Evolutionary conservation across 768 basidiomycete species (phyloP), one percentile per base, ranked within the genome.

Genomic region (Xerocomellus chrysenteron): DNA sequence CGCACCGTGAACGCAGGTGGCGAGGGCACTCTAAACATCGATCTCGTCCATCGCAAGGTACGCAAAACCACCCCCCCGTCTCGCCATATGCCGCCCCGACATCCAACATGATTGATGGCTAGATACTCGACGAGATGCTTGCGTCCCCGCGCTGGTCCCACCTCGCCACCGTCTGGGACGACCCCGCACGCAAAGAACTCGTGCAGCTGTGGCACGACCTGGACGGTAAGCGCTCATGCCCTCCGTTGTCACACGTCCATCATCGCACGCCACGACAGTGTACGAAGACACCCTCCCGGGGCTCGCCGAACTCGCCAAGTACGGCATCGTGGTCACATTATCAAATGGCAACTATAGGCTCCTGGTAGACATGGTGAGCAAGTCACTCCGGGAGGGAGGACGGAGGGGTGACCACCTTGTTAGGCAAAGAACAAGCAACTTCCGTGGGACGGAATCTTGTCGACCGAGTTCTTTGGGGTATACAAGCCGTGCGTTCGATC

Each of bases 341-440:
- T 87, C 86, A 0, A 88, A 88, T 56, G 87, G 85, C 10, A 88
- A 83, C 61, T 74, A 86, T 40, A 73, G 81, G 17, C 71, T 87
- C 6, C 74, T 88, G 3, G 68, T 84, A 0, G 84, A 88, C 62
- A 79, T 87, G 82, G 86, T 83, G 24, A 59, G 62, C 30, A 26
- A 2, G 4, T 26, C 24, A 50, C 3, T 50, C 17, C 2, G 10
- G 24, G 41, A 11, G 6, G 33, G 33, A 35, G 35, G 13, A 35
- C 35, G 13, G 5, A 35, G 13, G 35, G 35, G 8, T 41, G 26
- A 16, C 30, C 30, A 1, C 17, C 4, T 4, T 10, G 4, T 28
- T 32, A 87, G 86, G 85, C 87, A 1, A 87, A 83, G 68, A 69
- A 80, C 53, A 81, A 83, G 3, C 73, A 78, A 17, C 70, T 88